Percentiles rank a stretch among this genome's conserved stretches.
These are phyloP conservation scores for Simplicillium aogashimaense DNA, from an alignment of 2,329 filamentous ascomycete genomes.

Conservation along the genomic window DNA sequence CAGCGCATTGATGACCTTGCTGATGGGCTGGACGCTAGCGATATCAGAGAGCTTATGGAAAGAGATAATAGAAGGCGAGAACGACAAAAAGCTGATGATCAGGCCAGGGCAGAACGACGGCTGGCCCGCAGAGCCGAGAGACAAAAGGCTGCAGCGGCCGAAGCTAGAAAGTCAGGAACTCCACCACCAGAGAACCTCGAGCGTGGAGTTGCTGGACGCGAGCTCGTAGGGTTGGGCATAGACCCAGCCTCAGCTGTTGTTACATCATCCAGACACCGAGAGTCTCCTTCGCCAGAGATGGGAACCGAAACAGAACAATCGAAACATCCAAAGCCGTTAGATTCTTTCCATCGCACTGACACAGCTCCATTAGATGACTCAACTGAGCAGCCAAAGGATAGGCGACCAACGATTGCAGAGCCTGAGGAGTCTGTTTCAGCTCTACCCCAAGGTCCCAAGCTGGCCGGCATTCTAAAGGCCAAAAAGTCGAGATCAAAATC, in stretches of 20 bases:
- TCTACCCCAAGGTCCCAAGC: constrained; percentile 13
- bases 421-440: constrained; percentile 7
- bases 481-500: constrained; percentile 41
- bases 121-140: constrained; percentile 59
- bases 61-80: constrained; percentile 74
- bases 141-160: constrained; percentile 47
- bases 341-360: constrained; percentile 20
- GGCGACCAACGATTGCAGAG: not conserved
- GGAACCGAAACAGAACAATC: constrained; percentile 13
- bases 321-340: constrained; percentile 12
- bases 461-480: constrained; percentile 31
- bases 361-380: constrained; percentile 12
- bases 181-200: constrained; percentile 47
- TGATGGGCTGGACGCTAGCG: constrained; percentile 75
- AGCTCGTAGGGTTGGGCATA: constrained; percentile 44
- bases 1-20: constrained; percentile 64
- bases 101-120: constrained; percentile 54
- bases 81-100: constrained; percentile 58
- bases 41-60: constrained; percentile 81
- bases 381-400: constrained; percentile 10
- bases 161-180: constrained; percentile 39
- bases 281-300: constrained; percentile 13
- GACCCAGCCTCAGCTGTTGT: constrained; percentile 44
- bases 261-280: constrained; percentile 43
- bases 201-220: constrained; percentile 50